phyloP scores from a whole-genome alignment of 2,329 filamentous ascomycete genomes.

The Aspergillus clavatus region DNA sequence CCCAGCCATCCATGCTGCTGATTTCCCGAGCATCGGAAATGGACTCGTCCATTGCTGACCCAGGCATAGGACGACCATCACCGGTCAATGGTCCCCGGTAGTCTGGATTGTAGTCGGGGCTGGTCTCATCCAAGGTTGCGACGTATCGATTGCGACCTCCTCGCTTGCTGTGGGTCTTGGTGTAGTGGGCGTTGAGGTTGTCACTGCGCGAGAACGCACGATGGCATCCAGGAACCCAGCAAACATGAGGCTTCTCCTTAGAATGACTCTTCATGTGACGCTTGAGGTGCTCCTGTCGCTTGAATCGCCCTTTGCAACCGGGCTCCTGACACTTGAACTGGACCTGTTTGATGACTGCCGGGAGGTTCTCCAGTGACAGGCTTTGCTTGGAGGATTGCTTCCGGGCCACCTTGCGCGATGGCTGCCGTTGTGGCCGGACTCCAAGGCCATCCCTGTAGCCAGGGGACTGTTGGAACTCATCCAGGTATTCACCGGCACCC shows the following conservation, averaged over 20 bases:
- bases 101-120: conserved; percentile 41
- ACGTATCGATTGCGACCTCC: conserved; percentile 45
- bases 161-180: conserved; percentile 45
- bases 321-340: conserved; percentile 40
- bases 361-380: conserved; percentile 34
- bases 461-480: conserved; percentile 33
- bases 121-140: conserved; percentile 41
- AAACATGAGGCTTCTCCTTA: conserved; percentile 41
- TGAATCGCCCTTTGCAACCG: conserved; percentile 44
- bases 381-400: conserved; percentile 33
- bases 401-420: conserved; percentile 28
- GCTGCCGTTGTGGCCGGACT: conserved; percentile 26
- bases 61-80: conserved; percentile 39
- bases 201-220: conserved; percentile 42
- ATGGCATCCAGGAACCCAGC: conserved; percentile 42
- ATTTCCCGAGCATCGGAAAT: conserved; percentile 31
- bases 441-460: conserved; percentile 28
- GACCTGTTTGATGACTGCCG: conserved; percentile 38
- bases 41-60: conserved; percentile 32
- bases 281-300: conserved; percentile 48
- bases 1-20: conserved; percentile 32
- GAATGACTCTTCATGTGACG: conserved; percentile 47
- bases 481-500: conserved; percentile 30
- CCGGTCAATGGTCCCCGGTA: conserved; percentile 41
- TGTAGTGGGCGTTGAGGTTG: conserved; percentile 44